Evolutionary conservation across 2,329 filamentous ascomycete genomes (phyloP).

Genomic region (Geosmithia flava): DNA sequence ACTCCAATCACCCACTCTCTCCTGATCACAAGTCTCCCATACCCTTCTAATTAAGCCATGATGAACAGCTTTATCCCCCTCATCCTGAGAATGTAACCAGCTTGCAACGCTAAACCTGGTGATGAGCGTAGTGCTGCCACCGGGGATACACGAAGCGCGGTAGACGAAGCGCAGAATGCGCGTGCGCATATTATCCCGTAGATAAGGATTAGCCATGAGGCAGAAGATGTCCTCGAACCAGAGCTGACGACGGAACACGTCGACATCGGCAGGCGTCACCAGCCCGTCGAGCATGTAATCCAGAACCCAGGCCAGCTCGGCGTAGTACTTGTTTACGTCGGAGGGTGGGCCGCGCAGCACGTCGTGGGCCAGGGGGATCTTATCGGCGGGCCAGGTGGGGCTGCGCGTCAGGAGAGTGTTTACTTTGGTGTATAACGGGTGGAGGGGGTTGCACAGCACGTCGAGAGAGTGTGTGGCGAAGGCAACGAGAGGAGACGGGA

Average conservation of each 20-base stretch:
- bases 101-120: conserved; percentile 63
- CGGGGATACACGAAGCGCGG: conserved; percentile 53
- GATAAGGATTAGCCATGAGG: conserved; percentile 54
- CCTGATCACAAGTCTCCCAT: conserved; percentile 53
- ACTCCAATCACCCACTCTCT: conserved; percentile 57
- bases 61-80: conserved; percentile 34
- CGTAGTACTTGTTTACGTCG: conserved; percentile 59
- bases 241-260: conserved; percentile 45
- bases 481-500: conserved; percentile 64
- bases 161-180: conserved; percentile 51
- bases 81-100: conserved; percentile 55
- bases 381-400: conserved; percentile 63
- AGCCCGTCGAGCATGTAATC: conserved; percentile 57
- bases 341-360: conserved; percentile 54
- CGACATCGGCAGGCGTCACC: conserved; percentile 45
- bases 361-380: conserved; percentile 57
- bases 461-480: conserved; percentile 61
- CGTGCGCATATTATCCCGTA: conserved; percentile 45
- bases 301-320: conserved; percentile 65
- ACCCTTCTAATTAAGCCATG: conserved; percentile 43
- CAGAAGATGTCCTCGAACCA: conserved; percentile 67
- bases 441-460: conserved; percentile 64
- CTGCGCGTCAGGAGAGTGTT: conserved; percentile 72
- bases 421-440: conserved; percentile 74
- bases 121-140: conserved; percentile 67